Evolutionary conservation across 1,284 basidiomycete genomes (phyloP).

Genomic region (Neotropicomus parvogracilis): DNA sequence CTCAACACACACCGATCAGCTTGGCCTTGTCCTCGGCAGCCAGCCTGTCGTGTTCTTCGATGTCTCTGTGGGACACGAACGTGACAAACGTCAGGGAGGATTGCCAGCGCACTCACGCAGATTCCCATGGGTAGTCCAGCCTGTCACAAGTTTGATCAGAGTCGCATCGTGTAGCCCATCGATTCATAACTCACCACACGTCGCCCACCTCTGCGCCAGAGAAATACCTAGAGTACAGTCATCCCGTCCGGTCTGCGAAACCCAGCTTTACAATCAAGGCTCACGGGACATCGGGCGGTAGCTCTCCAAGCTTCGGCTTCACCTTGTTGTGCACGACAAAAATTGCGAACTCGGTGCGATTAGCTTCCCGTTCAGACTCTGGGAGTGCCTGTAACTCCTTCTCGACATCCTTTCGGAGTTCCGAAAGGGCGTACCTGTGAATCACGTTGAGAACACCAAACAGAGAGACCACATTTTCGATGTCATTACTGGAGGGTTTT

Average conservation of each 20-base stretch:
- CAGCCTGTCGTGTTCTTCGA: conserved; percentile 71
- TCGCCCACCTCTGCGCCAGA: conserved; percentile 64
- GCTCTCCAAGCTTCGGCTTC: conserved; percentile 74
- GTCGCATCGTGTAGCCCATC: conserved; percentile 10
- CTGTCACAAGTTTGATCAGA: conserved; percentile 36
- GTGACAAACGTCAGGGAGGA: conserved; percentile 12
- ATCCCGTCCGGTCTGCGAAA: conserved; percentile 11
- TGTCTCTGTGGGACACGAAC: conserved; percentile 48
- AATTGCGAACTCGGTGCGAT: conserved; percentile 80
- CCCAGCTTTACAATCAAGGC: conserved; percentile 20
- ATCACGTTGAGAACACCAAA: conserved; percentile 8
- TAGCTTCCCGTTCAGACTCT: conserved; percentile 65
- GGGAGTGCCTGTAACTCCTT: conserved; percentile 62
- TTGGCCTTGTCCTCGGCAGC: conserved; percentile 41
- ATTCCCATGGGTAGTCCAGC: conserved; percentile 86
- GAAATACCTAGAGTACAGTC: conserved; percentile 53
- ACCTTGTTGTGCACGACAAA: conserved; percentile 96
- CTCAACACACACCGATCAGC: conserved; percentile 5
- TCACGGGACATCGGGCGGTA: conserved; percentile 67
- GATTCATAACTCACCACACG: conserved; percentile 45
- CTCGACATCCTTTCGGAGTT: conserved; percentile 85
- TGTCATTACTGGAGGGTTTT: conserved; percentile 75
- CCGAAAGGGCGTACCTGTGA: conserved; percentile 78
- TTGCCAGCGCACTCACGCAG: conserved; percentile 46
- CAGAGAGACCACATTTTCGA: conserved; percentile 1